A percentile compares a stretch with the other conserved stretches of the same genome.
Conservation (phyloP, 352 stramenopile genomes). For the Pythium folliculosum region DNA sequence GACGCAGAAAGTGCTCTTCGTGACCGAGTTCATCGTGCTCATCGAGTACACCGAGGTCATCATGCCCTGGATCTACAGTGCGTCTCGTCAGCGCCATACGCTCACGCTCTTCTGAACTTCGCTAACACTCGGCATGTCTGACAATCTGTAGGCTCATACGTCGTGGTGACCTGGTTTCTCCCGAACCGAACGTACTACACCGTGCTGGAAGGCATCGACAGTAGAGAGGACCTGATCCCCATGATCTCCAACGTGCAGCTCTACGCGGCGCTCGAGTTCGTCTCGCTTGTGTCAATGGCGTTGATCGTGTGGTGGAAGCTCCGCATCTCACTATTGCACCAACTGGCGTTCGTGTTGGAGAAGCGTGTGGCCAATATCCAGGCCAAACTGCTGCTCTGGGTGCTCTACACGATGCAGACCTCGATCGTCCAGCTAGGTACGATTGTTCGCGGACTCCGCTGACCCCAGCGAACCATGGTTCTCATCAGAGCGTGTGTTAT, state of each 20-base stretch:
- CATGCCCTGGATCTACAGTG: constrained; percentile 35
- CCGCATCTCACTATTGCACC: constrained; percentile 18
- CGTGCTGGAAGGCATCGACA: constrained; percentile 21
- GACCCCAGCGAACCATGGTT: background rate
- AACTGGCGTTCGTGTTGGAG: constrained; percentile 26
- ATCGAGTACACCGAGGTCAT: constrained; percentile 45
- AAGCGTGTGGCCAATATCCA: constrained; percentile 15
- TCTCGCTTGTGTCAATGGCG: constrained; percentile 7
- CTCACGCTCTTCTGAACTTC: too few species aligned
- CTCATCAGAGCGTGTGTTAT: background rate
- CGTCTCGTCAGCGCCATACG: background rate
- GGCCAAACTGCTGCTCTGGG: constrained; percentile 24
- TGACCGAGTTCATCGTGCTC: constrained; percentile 38
- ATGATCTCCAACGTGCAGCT: constrained; percentile 18
- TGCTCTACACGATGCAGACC: constrained; percentile 25
- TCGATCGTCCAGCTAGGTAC: constrained; percentile 10
- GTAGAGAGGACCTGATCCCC: background rate
- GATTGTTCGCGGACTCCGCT: background rate
- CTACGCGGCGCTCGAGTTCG: constrained; percentile 14
- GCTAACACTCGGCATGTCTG: too few species aligned
- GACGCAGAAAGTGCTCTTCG: constrained; percentile 31
- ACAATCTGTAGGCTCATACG: constrained; percentile 1
- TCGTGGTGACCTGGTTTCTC: constrained; percentile 31
- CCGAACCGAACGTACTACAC: constrained; percentile 35
- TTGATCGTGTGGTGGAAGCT: constrained; percentile 21